Base-by-base conservation (phyloP, 345 rosid genomes). In the Camelina sativa region DNA sequence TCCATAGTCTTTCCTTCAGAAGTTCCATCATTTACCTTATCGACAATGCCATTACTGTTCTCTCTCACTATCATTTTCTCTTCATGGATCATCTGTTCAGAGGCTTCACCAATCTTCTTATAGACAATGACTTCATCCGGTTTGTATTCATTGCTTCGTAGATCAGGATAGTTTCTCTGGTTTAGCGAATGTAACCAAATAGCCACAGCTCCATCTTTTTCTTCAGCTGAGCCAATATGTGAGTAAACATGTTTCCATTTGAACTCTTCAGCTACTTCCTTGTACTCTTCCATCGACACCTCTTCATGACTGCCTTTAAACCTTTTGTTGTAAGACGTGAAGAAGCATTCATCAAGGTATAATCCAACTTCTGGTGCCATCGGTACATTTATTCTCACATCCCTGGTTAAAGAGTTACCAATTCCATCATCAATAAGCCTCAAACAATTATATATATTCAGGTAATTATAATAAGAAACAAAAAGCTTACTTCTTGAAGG, bases 311-410 rank as follows among this genome's bases (percentile, higher is more conserved):
- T 90, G 62, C 86, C 90, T 71, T 87, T 88, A 88, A 91, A 95
- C 72, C 88, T 90, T 67, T 86, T 76, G 79, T 90, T 92, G 68
- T 92, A 89, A 6, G 99, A 90, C 1, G 96, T 30, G 62, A 95
- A 90, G 61, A 88, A 44, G 84, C 99, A 95, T 78, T 92, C 99
- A 11, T 95, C 99, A 85, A 95, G 83, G 87, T 92, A 92, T 48
- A 95, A 78, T 22, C 98, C 99, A 57, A 92, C 96, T 76, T 95
- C 98, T n/a, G 99, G 99, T 12, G 98, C 99, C 0, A 93, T 92
- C 1, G 99, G 97, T 47, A 92, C 92, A 65, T 61, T 90, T 17
- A 92, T 82, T 25, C 77, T 78, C 22, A 92, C 85, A 78, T 89
- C 82, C 92, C 97, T 95, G 59, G 59, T 5, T 44, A 32, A 13